phyloP scores from a whole-genome alignment of 2,329 filamentous ascomycete genomes.

The Xylaria sp. region DNA sequence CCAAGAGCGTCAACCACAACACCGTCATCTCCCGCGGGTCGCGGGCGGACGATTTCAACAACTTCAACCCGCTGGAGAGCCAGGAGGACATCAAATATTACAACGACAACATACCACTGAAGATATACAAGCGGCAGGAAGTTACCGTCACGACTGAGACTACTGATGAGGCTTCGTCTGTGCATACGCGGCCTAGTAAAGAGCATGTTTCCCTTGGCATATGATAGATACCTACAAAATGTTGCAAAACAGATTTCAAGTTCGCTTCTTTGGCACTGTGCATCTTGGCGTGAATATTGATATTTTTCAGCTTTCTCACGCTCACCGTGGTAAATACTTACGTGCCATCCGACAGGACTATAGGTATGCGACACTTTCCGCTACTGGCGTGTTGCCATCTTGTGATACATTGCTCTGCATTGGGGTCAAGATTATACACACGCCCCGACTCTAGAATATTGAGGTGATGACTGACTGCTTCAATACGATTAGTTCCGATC shows the following conservation, averaged over 20 bases:
- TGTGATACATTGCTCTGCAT: neutral
- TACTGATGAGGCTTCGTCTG: neutral
- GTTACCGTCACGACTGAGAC: conserved; percentile 44
- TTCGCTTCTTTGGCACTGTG: neutral
- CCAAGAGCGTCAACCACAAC: conserved; percentile 30
- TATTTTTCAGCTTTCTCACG: neutral
- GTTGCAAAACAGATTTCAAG: neutral
- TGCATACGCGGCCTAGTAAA: neutral
- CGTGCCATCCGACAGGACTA: neutral
- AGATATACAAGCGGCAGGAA: conserved; percentile 53
- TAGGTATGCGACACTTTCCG: too few species aligned
- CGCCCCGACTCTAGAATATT: neutral
- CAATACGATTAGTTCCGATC: too few species aligned
- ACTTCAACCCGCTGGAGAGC: conserved; percentile 49
- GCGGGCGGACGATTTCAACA: conserved; percentile 22
- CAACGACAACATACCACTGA: conserved; percentile 49
- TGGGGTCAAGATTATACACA: neutral
- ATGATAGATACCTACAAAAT: neutral
- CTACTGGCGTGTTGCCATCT: neutral
- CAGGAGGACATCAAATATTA: conserved; percentile 53
- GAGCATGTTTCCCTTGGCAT: conserved; percentile 16
- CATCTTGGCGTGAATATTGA: too few species aligned
- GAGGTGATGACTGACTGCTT: neutral
- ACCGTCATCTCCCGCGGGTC: conserved; percentile 29
- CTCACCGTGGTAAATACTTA: neutral